Evolutionary conservation across 768 basidiomycete genomes (phyloP).

Genomic region (Lyophyllum shimeji): DNA sequence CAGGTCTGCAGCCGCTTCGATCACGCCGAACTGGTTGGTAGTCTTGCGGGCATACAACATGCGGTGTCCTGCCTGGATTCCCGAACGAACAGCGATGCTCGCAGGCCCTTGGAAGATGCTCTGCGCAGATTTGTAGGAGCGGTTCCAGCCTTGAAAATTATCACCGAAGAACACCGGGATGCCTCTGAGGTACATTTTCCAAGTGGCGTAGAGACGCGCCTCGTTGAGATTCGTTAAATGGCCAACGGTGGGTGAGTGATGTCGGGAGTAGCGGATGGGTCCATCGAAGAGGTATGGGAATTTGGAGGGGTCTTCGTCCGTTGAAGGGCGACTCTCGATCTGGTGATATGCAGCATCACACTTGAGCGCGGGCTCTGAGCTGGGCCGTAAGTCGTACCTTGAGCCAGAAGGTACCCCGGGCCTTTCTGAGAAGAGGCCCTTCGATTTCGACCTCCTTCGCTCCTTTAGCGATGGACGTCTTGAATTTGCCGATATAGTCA

Average conservation of each 20-base stretch:
- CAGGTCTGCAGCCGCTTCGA: slow-evolving; percentile 49
- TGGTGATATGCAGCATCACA: not conserved
- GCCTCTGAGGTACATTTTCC: slow-evolving; percentile 72
- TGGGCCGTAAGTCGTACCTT: slow-evolving; percentile 45
- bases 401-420: slow-evolving; percentile 66
- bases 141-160: slow-evolving; percentile 65
- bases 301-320: slow-evolving; percentile 32
- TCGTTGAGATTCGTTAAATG: slow-evolving; percentile 60
- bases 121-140: slow-evolving; percentile 66
- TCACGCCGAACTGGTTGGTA: slow-evolving; percentile 59
- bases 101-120: slow-evolving; percentile 66
- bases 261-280: slow-evolving; percentile 68
- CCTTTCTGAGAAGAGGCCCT: slow-evolving; percentile 45
- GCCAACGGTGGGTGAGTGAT: slow-evolving; percentile 72
- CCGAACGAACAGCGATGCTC: slow-evolving; percentile 61
- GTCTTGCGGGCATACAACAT: slow-evolving; percentile 73
- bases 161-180: slow-evolving; percentile 61
- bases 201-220: slow-evolving; percentile 70
- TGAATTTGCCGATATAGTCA: slow-evolving; percentile 65
- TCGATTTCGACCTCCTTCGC: slow-evolving; percentile 65
- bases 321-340: slow-evolving; percentile 56
- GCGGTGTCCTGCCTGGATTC: slow-evolving; percentile 71
- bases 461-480: slow-evolving; percentile 51
- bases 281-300: slow-evolving; percentile 71
- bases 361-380: not conserved